These are phyloP conservation scores for Botrytis byssoidea DNA, from an alignment of 2,329 filamentous ascomycete species.

Conservation along the genomic window DNA sequence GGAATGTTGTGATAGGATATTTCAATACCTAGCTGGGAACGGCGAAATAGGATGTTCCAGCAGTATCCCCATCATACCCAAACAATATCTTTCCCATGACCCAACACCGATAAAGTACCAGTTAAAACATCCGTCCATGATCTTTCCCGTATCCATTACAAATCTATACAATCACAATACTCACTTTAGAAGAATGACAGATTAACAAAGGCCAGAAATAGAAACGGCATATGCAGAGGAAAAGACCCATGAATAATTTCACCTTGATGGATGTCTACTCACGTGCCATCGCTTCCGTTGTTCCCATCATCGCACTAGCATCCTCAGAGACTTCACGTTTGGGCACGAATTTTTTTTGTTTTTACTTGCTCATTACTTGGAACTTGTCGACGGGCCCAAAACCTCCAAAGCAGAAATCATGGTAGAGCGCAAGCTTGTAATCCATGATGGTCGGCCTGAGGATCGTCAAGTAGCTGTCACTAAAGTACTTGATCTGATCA, in stretches of 20 bases:
- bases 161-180: fast-evolving
- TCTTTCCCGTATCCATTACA: fast-evolving
- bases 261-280: background rate
- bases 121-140: fast-evolving
- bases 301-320: background rate
- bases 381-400: no score
- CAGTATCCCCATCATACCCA: no score
- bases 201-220: background rate
- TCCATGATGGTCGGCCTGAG: no score
- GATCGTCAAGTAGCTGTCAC: no score
- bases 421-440: no score
- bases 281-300: background rate
- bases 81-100: background rate
- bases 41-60: no score
- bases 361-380: background rate
- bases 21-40: background rate
- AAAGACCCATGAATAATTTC: fast-evolving
- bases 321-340: fast-evolving
- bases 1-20: no score
- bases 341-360: background rate
- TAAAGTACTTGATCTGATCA: no score
- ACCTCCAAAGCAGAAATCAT: no score
- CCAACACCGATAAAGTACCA: background rate
- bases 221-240: background rate
- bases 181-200: background rate